Evolutionary conservation across 1,284 basidiomycete species (phyloP).

Genomic region (Trichosporon coremiiforme): DNA sequence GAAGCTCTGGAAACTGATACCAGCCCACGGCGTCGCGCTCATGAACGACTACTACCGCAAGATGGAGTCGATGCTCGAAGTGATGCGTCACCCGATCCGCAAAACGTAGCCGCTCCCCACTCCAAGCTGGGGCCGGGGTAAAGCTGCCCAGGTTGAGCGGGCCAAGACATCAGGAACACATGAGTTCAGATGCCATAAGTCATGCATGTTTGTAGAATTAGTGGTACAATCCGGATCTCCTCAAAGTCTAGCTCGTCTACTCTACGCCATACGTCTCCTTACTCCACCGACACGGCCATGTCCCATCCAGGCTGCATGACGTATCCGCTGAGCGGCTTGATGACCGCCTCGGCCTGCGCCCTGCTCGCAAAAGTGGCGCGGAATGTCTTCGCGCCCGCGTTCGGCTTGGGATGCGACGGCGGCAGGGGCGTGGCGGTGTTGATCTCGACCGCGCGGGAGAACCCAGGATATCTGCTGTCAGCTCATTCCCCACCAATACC

Average conservation of each 20-base stretch:
- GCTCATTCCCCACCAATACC: background rate
- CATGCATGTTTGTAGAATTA: constrained; percentile 14
- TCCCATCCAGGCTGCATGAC: constrained; percentile 53
- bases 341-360: constrained; percentile 38
- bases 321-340: constrained; percentile 42
- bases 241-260: constrained; percentile 7
- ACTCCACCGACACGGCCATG: constrained; percentile 45
- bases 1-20: background rate
- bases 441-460: constrained; percentile 32
- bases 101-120: background rate
- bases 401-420: constrained; percentile 41
- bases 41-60: constrained; percentile 12
- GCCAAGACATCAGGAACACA: no score
- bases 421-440: constrained; percentile 37
- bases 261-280: constrained; percentile 5
- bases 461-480: constrained; percentile 45
- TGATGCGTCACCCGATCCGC: constrained; percentile 9
- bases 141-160: no score
- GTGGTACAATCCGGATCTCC: constrained; percentile 13
- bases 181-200: background rate
- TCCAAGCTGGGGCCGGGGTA: no score
- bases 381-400: constrained; percentile 45
- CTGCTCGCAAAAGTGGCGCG: constrained; percentile 36
- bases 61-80: constrained; percentile 6
- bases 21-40: constrained; percentile 12